Conservation (phyloP, 345 rosid species). For the Eucalyptus curtisii region DNA sequence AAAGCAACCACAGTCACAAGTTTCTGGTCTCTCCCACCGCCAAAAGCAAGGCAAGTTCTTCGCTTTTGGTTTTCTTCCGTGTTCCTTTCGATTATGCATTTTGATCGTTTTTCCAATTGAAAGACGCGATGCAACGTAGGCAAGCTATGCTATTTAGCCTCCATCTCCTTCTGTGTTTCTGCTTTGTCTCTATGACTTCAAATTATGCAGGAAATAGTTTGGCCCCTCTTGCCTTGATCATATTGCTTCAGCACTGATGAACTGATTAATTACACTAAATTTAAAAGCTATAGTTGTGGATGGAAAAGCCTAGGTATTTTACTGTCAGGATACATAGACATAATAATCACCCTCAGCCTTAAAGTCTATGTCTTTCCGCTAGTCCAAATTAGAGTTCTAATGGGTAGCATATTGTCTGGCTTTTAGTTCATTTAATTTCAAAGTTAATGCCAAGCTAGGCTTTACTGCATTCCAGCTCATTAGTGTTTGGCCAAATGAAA, state of each 20-base stretch:
- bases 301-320: neutral
- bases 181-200: neutral
- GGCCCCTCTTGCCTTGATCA: neutral
- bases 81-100: neutral
- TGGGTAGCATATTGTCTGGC: neutral
- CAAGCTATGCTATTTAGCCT: neutral
- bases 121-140: neutral
- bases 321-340: neutral
- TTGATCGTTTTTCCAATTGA: neutral
- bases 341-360: neutral
- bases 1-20: neutral
- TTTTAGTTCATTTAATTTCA: neutral
- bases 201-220: neutral
- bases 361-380: neutral
- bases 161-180: neutral
- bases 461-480: neutral
- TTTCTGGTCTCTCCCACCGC: neutral
- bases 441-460: neutral
- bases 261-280: neutral
- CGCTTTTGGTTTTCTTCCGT: neutral
- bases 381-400: neutral
- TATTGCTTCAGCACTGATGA: neutral
- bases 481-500: neutral
- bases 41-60: constrained; percentile 48
- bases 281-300: neutral